phyloP scores from a whole-genome alignment of 768 basidiomycete genomes.

The Daedaleopsis nitida region DNA sequence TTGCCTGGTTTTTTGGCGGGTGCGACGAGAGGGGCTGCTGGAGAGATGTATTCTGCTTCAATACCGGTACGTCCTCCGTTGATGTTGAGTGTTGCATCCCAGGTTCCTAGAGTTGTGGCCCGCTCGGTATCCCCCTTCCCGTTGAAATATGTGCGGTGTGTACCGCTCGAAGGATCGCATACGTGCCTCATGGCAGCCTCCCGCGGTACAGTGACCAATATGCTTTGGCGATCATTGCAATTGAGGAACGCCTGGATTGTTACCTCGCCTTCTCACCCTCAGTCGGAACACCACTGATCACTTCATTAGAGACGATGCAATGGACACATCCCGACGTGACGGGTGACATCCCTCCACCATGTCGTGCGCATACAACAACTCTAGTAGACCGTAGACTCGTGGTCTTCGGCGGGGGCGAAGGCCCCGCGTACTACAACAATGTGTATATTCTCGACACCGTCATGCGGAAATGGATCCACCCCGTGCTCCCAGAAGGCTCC shows the following conservation, averaged over 20 bases:
- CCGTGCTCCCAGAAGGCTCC: slow-evolving; percentile 31
- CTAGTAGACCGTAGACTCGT: slow-evolving; percentile 79
- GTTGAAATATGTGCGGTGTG: no score
- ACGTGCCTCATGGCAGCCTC: neutral
- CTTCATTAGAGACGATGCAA: slow-evolving; percentile 73
- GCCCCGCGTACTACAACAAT: slow-evolving; percentile 78
- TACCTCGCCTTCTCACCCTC: neutral
- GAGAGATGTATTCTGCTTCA: slow-evolving; percentile 82
- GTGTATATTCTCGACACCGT: slow-evolving; percentile 83
- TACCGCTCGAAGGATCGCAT: no score
- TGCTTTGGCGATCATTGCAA: no score
- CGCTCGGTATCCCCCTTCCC: no score
- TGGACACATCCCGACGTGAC: slow-evolving; percentile 79
- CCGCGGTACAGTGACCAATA: no score
- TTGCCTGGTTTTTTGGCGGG: slow-evolving; percentile 88
- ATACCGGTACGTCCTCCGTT: slow-evolving; percentile 57
- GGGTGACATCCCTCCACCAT: slow-evolving; percentile 82
- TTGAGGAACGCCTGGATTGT: neutral
- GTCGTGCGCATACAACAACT: slow-evolving; percentile 87
- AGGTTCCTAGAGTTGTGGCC: neutral
- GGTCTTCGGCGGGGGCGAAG: slow-evolving; percentile 87
- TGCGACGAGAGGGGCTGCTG: slow-evolving; percentile 79
- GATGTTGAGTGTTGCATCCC: neutral
- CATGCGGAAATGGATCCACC: slow-evolving; percentile 65
- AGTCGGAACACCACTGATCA: neutral